Conservation (phyloP, 2,329 filamentous ascomycete species). For the Annulohypoxylon truncatum region DNA sequence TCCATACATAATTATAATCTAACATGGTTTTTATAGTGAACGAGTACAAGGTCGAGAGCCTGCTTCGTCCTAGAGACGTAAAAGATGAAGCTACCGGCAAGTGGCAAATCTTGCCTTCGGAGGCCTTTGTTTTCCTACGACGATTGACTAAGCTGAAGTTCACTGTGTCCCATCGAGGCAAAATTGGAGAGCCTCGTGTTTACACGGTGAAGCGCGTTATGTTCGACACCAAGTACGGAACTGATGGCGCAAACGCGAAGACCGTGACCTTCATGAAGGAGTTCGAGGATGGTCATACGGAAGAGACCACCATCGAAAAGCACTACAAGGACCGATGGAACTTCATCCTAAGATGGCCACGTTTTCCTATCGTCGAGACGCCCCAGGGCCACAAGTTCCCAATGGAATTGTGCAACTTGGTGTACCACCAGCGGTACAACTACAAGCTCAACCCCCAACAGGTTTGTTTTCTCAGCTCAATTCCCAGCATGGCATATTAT, state of each 20-base stretch:
- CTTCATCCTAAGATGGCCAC: constrained; percentile 57
- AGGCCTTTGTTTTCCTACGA: constrained; percentile 66
- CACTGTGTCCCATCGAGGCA: constrained; percentile 64
- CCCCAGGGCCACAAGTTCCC: constrained; percentile 67
- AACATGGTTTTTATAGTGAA: constrained; percentile 47
- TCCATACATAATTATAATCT: constrained; percentile 37
- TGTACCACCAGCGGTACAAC: constrained; percentile 68
- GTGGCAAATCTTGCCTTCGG: constrained; percentile 54
- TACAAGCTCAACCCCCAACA: constrained; percentile 71
- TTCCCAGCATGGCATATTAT: not conserved
- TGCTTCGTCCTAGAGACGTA: constrained; percentile 52
- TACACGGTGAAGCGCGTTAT: constrained; percentile 66
- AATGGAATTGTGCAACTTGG: constrained; percentile 68
- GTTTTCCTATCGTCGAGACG: constrained; percentile 69
- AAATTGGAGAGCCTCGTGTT: constrained; percentile 57
- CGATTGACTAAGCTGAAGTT: constrained; percentile 68
- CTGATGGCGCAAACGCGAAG: constrained; percentile 61
- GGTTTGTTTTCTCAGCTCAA: constrained; percentile 47
- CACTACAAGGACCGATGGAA: constrained; percentile 70
- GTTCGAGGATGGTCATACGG: constrained; percentile 50
- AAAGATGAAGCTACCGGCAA: constrained; percentile 35
- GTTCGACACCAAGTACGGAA: constrained; percentile 58
- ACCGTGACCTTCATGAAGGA: constrained; percentile 67
- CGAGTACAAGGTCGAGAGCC: constrained; percentile 44
- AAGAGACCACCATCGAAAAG: constrained; percentile 59